A percentile compares a stretch with the other conserved stretches of the same genome.
phyloP scores from a whole-genome alignment of 2,329 filamentous ascomycete species.

The Phoma sp. region DNA sequence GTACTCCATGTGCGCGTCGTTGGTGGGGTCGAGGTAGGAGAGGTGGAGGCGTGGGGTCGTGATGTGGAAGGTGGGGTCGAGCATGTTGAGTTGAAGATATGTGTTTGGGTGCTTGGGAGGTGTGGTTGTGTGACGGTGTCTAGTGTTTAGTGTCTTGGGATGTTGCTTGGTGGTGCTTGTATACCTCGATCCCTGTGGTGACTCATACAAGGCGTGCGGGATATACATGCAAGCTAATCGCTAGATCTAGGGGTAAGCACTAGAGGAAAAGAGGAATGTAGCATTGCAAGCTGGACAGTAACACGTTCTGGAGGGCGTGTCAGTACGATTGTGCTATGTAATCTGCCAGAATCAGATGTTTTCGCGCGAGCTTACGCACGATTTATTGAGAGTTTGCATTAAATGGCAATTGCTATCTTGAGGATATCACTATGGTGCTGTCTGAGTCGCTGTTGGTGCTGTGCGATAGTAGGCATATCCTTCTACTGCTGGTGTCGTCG shows the following conservation, averaged over 20 bases:
- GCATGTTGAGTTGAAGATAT: constrained; percentile 37
- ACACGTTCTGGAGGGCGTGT: background rate
- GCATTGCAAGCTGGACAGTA: background rate
- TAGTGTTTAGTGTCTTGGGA: no score
- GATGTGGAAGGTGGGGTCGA: constrained; percentile 69
- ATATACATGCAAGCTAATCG: background rate
- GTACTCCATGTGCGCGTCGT: constrained; percentile 25
- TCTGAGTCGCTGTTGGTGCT: constrained; percentile 34
- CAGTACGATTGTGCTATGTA: no score
- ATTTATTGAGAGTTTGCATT: background rate
- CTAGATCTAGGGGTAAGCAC: constrained; percentile 1
- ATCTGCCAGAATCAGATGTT: background rate
- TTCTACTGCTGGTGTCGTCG: constrained; percentile 36
- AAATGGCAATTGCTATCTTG: background rate
- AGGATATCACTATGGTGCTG: constrained; percentile 2
- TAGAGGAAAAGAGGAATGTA: constrained; percentile 12
- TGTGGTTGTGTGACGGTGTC: background rate
- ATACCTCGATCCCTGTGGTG: background rate
- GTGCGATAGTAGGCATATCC: constrained; percentile 35
- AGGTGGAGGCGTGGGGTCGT: constrained; percentile 58
- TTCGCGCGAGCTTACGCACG: background rate
- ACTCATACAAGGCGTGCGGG: constrained; percentile 1
- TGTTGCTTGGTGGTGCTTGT: background rate
- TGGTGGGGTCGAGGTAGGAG: constrained; percentile 23
- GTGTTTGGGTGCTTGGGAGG: background rate